Evolutionary conservation across 2,329 filamentous ascomycete genomes (phyloP).

Genomic region (Arthrinium phaeospermum): DNA sequence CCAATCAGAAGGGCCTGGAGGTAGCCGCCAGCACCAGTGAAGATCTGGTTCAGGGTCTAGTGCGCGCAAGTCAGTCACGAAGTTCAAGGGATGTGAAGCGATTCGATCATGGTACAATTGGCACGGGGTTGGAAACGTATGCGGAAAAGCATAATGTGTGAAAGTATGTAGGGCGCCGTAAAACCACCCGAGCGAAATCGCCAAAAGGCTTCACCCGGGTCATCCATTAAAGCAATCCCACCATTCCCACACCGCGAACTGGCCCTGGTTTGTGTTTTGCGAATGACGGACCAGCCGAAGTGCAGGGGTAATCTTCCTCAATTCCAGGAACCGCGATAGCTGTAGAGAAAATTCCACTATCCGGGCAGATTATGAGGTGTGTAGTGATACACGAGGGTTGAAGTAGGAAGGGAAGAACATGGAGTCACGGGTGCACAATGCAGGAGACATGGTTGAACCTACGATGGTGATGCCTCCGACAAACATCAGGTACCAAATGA

Average conservation of each 20-base stretch:
- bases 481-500: conserved; percentile 81
- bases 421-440: conserved; percentile 31
- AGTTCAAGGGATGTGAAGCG: background rate
- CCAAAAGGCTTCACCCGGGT: conserved; percentile 62
- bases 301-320: conserved; percentile 81
- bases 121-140: background rate
- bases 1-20: conserved; percentile 75
- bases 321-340: conserved; percentile 85
- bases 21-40: conserved; percentile 59
- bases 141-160: conserved; percentile 24
- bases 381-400: conserved; percentile 21
- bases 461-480: conserved; percentile 76
- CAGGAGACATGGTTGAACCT: conserved; percentile 53
- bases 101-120: background rate
- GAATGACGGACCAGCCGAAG: conserved; percentile 67
- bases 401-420: conserved; percentile 24
- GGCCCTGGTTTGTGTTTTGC: conserved; percentile 61
- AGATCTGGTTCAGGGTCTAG: conserved; percentile 57
- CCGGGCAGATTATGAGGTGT: conserved; percentile 74
- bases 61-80: conserved; percentile 13
- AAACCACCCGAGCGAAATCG: conserved; percentile 65
- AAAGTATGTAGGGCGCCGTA: conserved; percentile 66
- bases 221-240: conserved; percentile 76
- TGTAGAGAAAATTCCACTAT: conserved; percentile 66
- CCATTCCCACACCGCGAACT: conserved; percentile 73